Conservation (phyloP, 2,329 filamentous ascomycete species). For the Esteya vermicola region DNA sequence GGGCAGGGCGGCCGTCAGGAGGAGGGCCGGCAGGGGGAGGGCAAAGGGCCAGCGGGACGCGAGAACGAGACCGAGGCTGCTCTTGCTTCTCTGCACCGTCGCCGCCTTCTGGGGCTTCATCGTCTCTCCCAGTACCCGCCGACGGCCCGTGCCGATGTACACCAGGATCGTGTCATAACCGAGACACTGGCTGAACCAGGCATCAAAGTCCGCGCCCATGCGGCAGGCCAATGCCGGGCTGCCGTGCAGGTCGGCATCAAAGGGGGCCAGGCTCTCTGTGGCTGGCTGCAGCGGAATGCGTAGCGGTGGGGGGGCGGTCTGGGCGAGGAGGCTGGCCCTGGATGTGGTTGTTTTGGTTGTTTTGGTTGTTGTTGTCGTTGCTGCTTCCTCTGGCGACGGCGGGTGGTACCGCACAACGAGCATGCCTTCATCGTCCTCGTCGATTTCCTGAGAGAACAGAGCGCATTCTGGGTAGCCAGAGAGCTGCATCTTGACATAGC, state of each 20-base stretch:
- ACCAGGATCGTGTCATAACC: slow-evolving; percentile 47
- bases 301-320: slow-evolving; percentile 3
- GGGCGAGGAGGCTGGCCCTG: too few relatives aligned
- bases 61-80: neutral
- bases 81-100: slow-evolving; percentile 6
- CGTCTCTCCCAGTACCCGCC: slow-evolving; percentile 46
- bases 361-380: slow-evolving; percentile 21
- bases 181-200: slow-evolving; percentile 55
- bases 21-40: neutral
- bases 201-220: slow-evolving; percentile 45
- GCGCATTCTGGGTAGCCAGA: slow-evolving; percentile 41
- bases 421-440: slow-evolving; percentile 15
- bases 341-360: slow-evolving; percentile 19
- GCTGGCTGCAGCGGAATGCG: slow-evolving; percentile 41
- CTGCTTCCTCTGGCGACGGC: neutral
- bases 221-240: slow-evolving; percentile 45
- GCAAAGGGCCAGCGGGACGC: neutral
- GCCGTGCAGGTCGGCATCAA: slow-evolving; percentile 43
- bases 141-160: slow-evolving; percentile 47
- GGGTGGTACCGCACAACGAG: slow-evolving; percentile 29
- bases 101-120: slow-evolving; percentile 20
- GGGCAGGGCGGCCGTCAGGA: slow-evolving; percentile 13
- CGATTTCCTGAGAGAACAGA: slow-evolving; percentile 48
- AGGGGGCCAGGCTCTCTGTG: slow-evolving; percentile 24
- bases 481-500: slow-evolving; percentile 45